Conservation (phyloP, 345 rosid genomes). For the Gossypium thurberi region DNA sequence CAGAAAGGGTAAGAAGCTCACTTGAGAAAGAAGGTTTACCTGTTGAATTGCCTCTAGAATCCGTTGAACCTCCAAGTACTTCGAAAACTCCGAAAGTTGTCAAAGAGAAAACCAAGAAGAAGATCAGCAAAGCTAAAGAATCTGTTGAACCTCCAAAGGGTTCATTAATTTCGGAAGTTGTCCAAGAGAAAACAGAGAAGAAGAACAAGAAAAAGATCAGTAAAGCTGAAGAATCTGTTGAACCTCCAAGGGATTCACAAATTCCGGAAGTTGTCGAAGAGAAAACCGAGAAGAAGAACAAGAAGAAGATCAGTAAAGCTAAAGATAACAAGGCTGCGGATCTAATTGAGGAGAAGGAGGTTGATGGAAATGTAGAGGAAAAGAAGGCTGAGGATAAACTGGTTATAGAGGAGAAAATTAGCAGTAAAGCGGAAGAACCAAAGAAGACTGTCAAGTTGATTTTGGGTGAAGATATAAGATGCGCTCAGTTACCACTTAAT, state of each 20-base stretch:
- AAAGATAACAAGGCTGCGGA: slow-evolving; percentile 24
- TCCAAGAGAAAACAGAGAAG: slow-evolving; percentile 36
- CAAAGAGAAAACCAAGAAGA: slow-evolving; percentile 41
- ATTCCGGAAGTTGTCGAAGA: slow-evolving; percentile 31
- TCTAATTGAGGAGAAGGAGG: slow-evolving; percentile 31
- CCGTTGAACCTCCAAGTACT: slow-evolving; percentile 50
- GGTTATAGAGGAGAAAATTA: slow-evolving; percentile 50
- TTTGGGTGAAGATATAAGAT: slow-evolving; percentile 70
- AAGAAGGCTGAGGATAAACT: slow-evolving; percentile 48
- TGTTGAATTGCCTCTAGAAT: slow-evolving; percentile 65
- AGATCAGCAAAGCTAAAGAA: slow-evolving; percentile 28
- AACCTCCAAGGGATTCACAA: slow-evolving; percentile 39
- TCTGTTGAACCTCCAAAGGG: slow-evolving; percentile 53
- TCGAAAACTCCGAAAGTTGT: slow-evolving; percentile 23
- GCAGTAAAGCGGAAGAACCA: slow-evolving; percentile 26
- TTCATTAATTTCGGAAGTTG: slow-evolving; percentile 23
- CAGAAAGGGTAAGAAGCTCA: slow-evolving; percentile 54
- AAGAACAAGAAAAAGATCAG: slow-evolving; percentile 36
- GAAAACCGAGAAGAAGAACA: slow-evolving; percentile 37
- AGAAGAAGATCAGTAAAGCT: slow-evolving; percentile 29
- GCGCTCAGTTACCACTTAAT: slow-evolving; percentile 58
- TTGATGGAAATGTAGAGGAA: slow-evolving; percentile 24
- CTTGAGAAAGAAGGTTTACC: slow-evolving; percentile 54
- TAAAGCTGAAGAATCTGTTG: slow-evolving; percentile 44
- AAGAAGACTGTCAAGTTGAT: slow-evolving; percentile 64